phyloP scores from a whole-genome alignment of 805 yeast genomes.

The Candida xyloterini region DNA sequence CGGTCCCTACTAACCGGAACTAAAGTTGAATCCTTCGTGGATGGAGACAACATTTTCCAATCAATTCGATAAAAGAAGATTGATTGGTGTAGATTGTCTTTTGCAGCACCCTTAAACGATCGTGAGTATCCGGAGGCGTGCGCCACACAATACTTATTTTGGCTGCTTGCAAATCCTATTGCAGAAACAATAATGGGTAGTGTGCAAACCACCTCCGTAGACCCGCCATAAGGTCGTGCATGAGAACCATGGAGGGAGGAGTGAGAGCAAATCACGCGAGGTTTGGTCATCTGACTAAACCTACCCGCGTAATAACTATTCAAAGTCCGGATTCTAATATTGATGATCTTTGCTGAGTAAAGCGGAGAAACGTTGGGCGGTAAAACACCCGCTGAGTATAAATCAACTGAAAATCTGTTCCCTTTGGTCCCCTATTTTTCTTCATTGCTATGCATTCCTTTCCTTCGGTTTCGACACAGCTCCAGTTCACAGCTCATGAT shows the following conservation, averaged over 20 bases:
- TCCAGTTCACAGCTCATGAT: slow-evolving; percentile 2
- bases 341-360: not conserved
- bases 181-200: too few species aligned
- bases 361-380: not conserved
- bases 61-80: slow-evolving; percentile 1
- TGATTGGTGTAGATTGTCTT: slow-evolving; percentile 1
- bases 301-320: slow-evolving; percentile 1
- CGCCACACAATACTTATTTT: not conserved
- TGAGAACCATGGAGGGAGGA: too few species aligned
- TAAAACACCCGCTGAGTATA: slow-evolving; percentile 4
- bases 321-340: not conserved
- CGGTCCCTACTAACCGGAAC: slow-evolving; percentile 11
- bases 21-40: slow-evolving; percentile 21
- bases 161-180: too few species aligned
- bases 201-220: not conserved
- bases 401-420: not conserved
- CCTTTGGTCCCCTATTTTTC: not conserved
- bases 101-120: slow-evolving; percentile 5
- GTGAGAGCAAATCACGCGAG: not conserved
- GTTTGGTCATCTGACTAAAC: not conserved
- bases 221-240: not conserved
- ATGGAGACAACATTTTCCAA: slow-evolving; percentile 23
- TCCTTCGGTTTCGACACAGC: slow-evolving; percentile 4
- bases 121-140: slow-evolving; percentile 6
- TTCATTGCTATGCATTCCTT: slow-evolving; percentile 6